Evolutionary conservation across 176 grass and related monocot genomes (phyloP).

Genomic region (Urochloa ruziziensis): DNA sequence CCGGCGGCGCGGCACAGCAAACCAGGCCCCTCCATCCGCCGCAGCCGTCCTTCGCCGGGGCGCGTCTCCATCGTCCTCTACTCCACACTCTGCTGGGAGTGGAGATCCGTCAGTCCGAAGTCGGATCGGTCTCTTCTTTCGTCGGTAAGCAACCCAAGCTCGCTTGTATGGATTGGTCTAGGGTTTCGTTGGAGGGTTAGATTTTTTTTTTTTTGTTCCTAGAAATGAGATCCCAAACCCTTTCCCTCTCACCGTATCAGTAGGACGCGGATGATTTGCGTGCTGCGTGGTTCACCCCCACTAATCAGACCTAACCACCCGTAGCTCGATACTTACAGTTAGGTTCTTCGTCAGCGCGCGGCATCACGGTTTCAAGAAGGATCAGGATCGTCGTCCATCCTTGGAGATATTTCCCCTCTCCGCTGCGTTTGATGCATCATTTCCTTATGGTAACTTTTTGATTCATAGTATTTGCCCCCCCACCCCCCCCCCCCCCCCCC

Average conservation of each 20-base stretch:
- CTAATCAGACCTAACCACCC: neutral
- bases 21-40: neutral
- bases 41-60: neutral
- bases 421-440: neutral
- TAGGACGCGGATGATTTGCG: neutral
- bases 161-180: neutral
- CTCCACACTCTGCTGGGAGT: neutral
- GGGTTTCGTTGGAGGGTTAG: neutral
- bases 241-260: neutral
- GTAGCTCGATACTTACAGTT: neutral
- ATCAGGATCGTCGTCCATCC: neutral
- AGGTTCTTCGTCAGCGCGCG: neutral
- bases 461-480: neutral
- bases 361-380: too few relatives aligned
- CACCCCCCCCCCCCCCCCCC: too few relatives aligned
- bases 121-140: neutral
- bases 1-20: neutral
- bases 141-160: neutral
- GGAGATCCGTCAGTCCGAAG: neutral
- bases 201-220: neutral
- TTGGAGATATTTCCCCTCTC: neutral
- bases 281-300: neutral
- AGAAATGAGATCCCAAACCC: neutral
- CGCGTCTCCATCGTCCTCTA: neutral
- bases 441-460: neutral